phyloP scores from a whole-genome alignment of 83 land plant genomes.

The Diphasiastrum complanatum region DNA sequence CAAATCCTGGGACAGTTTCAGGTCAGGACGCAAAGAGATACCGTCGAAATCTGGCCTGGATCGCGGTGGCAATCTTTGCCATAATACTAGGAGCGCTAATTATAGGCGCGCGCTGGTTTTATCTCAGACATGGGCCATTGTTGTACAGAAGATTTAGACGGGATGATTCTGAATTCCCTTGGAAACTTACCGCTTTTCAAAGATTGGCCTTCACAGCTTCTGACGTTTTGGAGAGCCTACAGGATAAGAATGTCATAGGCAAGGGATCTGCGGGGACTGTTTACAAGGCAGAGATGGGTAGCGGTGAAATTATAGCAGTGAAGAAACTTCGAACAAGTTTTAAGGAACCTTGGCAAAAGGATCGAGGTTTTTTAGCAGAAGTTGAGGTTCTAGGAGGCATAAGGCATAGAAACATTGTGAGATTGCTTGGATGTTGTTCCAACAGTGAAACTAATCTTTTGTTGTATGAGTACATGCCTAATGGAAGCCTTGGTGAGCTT shows the following conservation, averaged over 20 bases:
- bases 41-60: not conserved
- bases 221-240: conserved; percentile 5
- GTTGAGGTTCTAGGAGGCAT: conserved; percentile 11
- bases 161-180: not conserved
- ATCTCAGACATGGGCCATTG: not conserved
- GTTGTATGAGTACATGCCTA: no score
- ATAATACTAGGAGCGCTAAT: not conserved
- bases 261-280: conserved; percentile 14
- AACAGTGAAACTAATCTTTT: conserved; percentile 2
- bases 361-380: conserved; percentile 7
- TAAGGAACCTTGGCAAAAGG: not conserved
- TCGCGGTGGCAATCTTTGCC: not conserved
- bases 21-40: not conserved
- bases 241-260: conserved; percentile 5
- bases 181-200: conserved; percentile 11
- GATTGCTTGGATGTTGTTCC: conserved; percentile 12
- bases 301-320: conserved; percentile 4
- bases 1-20: not conserved
- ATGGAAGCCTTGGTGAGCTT: no score
- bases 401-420: conserved; percentile 6
- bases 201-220: not conserved
- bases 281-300: conserved; percentile 10
- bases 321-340: not conserved
- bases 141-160: not conserved
- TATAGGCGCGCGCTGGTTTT: not conserved